Evolutionary conservation across 2,329 filamentous ascomycete species (phyloP).

Genomic region (Scedosporium aurantiacum): DNA sequence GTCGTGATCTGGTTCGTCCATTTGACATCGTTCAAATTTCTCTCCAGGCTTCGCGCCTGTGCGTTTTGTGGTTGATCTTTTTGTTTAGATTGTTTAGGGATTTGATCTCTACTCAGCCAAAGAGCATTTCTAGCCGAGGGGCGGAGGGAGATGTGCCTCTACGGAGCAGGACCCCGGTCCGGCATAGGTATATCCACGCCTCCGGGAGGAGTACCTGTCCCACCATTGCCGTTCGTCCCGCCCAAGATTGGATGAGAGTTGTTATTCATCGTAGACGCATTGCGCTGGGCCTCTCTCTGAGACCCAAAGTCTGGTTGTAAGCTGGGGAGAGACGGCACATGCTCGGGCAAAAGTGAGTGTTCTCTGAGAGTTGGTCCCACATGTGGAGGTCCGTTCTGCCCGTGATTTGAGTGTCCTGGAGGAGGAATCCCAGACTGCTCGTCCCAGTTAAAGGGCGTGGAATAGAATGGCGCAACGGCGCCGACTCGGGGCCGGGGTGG

Average conservation of each 20-base stretch:
- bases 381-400: neutral
- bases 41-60: neutral
- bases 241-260: neutral
- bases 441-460: neutral
- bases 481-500: neutral
- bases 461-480: neutral
- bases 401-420: neutral
- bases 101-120: neutral
- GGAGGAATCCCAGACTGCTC: neutral
- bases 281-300: neutral
- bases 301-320: neutral
- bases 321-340: neutral
- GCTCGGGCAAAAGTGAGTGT: neutral
- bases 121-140: neutral
- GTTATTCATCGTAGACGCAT: neutral
- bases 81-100: neutral
- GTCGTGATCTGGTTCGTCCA: neutral
- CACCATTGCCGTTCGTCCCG: neutral
- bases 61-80: neutral
- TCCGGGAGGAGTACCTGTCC: neutral
- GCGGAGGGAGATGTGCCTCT: neutral
- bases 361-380: neutral
- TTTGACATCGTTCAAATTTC: neutral
- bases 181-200: slow-evolving; percentile 5
- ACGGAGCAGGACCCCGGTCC: neutral